phyloP scores from a whole-genome alignment of 2,329 filamentous ascomycete species.

The Geosmithia morbida region DNA sequence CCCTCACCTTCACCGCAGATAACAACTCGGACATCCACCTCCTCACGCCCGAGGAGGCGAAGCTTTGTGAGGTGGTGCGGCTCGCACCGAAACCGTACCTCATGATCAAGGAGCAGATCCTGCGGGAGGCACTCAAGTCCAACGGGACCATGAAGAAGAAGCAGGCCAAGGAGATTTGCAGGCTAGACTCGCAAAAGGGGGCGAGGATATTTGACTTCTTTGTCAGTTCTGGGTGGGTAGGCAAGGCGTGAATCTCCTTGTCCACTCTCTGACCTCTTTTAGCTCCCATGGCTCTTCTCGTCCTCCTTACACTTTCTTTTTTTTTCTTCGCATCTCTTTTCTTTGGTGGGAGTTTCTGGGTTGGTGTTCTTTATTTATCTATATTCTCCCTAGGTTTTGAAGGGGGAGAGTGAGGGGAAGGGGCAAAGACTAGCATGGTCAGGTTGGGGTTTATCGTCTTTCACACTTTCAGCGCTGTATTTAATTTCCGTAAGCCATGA shows the following conservation, averaged over 20 bases:
- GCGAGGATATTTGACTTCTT: constrained; percentile 89
- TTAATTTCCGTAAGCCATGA: not conserved
- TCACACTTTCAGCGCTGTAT: not conserved
- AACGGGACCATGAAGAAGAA: constrained; percentile 90
- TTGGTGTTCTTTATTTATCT: not conserved
- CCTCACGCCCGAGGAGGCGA: constrained; percentile 67
- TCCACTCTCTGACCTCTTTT: not conserved
- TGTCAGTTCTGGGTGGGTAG: constrained; percentile 83
- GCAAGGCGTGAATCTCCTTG: no score
- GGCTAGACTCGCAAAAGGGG: constrained; percentile 73
- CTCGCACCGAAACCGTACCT: constrained; percentile 90
- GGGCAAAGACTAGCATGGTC: no score
- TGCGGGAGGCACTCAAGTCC: constrained; percentile 79
- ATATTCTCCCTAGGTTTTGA: not conserved
- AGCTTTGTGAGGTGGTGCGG: constrained; percentile 72
- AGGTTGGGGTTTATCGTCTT: not conserved
- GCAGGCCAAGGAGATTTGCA: constrained; percentile 72
- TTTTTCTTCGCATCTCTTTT: not conserved
- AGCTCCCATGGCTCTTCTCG: not conserved
- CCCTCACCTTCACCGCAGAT: constrained; percentile 58
- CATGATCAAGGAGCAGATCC: constrained; percentile 83
- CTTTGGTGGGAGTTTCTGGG: not conserved
- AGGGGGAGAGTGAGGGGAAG: not conserved
- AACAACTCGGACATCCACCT: constrained; percentile 74
- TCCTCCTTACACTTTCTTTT: not conserved